A percentile compares a stretch with the other conserved stretches of the same genome.
phyloP scores from a whole-genome alignment of 371 early-diverging fungal genomes.

The Apophysomyces sp. region DNA sequence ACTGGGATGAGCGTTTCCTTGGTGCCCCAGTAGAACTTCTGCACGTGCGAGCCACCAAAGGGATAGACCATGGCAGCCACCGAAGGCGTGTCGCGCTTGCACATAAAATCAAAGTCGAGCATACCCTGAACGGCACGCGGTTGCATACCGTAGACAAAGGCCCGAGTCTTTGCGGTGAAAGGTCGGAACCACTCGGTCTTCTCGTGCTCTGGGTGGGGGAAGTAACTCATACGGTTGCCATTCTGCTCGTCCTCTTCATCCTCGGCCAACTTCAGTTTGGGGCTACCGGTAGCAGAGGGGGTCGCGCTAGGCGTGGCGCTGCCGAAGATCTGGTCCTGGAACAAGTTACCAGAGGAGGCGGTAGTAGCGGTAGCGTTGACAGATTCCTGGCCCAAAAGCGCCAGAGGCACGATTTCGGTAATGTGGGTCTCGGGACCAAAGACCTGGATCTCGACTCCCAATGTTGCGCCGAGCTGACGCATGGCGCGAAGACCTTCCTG shows the following conservation, averaged over 20 bases:
- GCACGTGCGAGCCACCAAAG: conserved; percentile 96
- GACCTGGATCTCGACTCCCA: conserved; percentile 93
- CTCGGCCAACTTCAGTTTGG: conserved; percentile 34
- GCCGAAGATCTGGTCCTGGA: conserved; percentile 65
- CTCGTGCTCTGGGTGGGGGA: conserved; percentile 26
- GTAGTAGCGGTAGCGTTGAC: conserved; percentile 15
- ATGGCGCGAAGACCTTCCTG: conserved; percentile 97
- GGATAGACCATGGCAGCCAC: conserved; percentile 99
- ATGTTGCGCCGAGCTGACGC: conserved; percentile 88
- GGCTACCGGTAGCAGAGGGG: conserved; percentile 30
- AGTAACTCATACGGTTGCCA: conserved; percentile 61
- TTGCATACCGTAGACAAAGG: conserved; percentile 98
- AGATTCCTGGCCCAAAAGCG: conserved; percentile 64
- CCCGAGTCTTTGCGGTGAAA: conserved; percentile 88
- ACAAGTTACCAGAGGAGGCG: conserved; percentile 62
- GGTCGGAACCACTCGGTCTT: conserved; percentile 68
- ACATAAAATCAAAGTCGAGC: conserved; percentile 99
- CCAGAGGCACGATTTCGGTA: conserved; percentile 96
- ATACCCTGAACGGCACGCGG: conserved; percentile 98
- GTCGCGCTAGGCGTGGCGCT: conserved; percentile 32
- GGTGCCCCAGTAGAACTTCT: conserved; percentile 99
- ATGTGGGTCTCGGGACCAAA: conserved; percentile 98
- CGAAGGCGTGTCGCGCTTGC: conserved; percentile 94
- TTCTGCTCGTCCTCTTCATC: conserved; percentile 38
- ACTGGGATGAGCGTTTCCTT: conserved; percentile 95